These are phyloP conservation scores for Diplodia intermedia DNA, from an alignment of 2,329 filamentous ascomycete species.

Conservation along the genomic window DNA sequence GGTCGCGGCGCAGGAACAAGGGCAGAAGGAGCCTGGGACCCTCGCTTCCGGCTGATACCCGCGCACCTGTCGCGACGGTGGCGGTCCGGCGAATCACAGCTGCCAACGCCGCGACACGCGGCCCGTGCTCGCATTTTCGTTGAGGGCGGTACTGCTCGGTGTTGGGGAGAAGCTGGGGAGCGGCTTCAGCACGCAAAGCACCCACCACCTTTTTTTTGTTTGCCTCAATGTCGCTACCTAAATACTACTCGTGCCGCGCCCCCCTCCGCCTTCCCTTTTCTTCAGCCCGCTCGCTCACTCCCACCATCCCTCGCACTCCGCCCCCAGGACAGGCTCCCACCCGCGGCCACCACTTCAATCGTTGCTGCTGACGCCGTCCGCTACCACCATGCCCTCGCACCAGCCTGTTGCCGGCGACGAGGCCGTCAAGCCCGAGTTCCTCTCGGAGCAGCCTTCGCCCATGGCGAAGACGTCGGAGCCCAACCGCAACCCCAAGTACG, in stretches of 20 bases:
- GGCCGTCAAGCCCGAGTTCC: slow-evolving; percentile 58
- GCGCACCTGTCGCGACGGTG: slow-evolving; percentile 14
- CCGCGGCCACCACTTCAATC: slow-evolving; percentile 18
- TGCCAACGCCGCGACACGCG: background rate
- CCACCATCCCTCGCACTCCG: background rate
- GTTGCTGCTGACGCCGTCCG: slow-evolving; percentile 10
- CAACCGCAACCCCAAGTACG: slow-evolving; percentile 60
- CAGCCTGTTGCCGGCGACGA: slow-evolving; percentile 57
- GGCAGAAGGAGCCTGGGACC: slow-evolving; percentile 2
- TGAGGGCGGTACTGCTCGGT: slow-evolving; percentile 30
- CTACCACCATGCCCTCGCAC: slow-evolving; percentile 57
- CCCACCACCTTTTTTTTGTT: slow-evolving; percentile 16
- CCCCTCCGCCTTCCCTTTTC: slow-evolving; percentile 39
- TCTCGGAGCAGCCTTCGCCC: slow-evolving; percentile 53
- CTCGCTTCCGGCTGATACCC: slow-evolving; percentile 27
- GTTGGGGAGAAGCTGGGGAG: slow-evolving; percentile 32
- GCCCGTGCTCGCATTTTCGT: slow-evolving; percentile 32
- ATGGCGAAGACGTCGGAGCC: slow-evolving; percentile 60
- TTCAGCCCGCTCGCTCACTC: slow-evolving; percentile 35
- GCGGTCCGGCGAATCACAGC: slow-evolving; percentile 11
- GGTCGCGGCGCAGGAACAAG: slow-evolving; percentile 19
- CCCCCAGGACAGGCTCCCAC: background rate
- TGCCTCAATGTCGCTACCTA: slow-evolving; percentile 20
- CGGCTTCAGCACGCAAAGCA: slow-evolving; percentile 19
- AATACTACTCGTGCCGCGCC: slow-evolving; percentile 37